A percentile compares a stretch with the other conserved stretches of the same genome.
Conservation (phyloP, 108 stramenopile species). For the Asterionellopsis glacialis region DNA sequence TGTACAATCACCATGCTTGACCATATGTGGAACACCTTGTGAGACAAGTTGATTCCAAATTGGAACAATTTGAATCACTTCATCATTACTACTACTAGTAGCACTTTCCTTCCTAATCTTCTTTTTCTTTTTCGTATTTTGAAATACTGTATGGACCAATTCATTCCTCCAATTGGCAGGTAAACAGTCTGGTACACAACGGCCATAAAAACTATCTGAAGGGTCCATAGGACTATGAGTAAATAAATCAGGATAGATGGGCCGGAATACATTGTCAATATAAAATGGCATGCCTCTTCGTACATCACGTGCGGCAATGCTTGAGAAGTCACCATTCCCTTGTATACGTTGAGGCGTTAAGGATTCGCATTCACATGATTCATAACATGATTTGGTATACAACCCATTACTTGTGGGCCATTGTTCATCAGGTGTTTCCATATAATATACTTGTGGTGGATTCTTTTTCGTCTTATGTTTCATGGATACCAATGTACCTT, state of each 20-base stretch:
- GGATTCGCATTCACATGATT: background rate
- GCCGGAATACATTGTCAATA: background rate
- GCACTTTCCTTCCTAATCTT: too few species aligned
- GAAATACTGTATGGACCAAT: background rate
- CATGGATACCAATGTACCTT: too few species aligned
- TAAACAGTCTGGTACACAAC: background rate
- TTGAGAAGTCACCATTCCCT: background rate
- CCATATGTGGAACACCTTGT: background rate
- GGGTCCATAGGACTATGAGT: background rate
- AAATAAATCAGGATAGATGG: background rate
- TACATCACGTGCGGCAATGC: background rate
- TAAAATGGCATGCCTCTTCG: background rate
- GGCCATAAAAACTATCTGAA: background rate
- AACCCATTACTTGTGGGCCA: conserved; percentile 2
- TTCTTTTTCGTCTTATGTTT: too few species aligned
- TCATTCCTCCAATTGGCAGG: conserved; percentile 3
- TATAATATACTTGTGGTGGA: background rate
- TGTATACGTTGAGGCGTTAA: background rate
- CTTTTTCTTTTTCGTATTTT: background rate
- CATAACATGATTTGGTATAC: background rate
- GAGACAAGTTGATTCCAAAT: conserved; percentile 2
- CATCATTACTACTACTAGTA: too few species aligned
- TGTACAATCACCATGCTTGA: background rate
- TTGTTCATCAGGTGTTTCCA: background rate
- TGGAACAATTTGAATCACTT: background rate